These are phyloP conservation scores for Saussurea involucrata DNA, from an alignment of 129 eudicot species.

Conservation along the genomic window DNA sequence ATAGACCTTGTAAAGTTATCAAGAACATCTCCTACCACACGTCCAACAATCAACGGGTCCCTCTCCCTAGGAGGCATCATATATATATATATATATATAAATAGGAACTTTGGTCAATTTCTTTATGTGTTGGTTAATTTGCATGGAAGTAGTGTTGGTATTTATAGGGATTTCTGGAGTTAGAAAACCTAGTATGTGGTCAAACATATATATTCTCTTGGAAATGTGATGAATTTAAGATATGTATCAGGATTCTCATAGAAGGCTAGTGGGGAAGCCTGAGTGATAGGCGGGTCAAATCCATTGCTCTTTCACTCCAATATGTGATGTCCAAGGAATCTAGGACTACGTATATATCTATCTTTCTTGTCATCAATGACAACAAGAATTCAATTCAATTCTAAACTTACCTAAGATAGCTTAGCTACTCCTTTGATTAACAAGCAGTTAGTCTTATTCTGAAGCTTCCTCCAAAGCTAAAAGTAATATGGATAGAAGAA, in stretches of 20 bases:
- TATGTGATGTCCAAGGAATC: slow-evolving; percentile 13
- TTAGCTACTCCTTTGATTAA: neutral
- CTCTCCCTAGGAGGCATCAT: slow-evolving; percentile 50
- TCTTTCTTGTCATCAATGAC: neutral
- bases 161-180: slow-evolving; percentile 26
- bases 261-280: slow-evolving; percentile 18
- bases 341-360: neutral
- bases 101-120: neutral
- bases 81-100: neutral
- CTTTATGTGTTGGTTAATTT: neutral
- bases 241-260: slow-evolving; percentile 21
- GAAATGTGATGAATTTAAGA: slow-evolving; percentile 13
- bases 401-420: neutral
- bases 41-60: slow-evolving; percentile 65
- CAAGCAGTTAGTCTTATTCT: neutral
- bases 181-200: slow-evolving; percentile 21
- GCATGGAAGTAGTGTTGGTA: slow-evolving; percentile 26
- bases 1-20: slow-evolving; percentile 54
- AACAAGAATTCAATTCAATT: slow-evolving; percentile 6
- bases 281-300: slow-evolving; percentile 22
- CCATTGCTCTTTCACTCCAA: neutral
- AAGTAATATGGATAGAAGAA: neutral
- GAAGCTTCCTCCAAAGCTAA: neutral
- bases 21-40: slow-evolving; percentile 64
- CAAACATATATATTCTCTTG: slow-evolving; percentile 22